Conservation (phyloP, 2,329 filamentous ascomycete genomes). For the Nemania bipapillata region DNA sequence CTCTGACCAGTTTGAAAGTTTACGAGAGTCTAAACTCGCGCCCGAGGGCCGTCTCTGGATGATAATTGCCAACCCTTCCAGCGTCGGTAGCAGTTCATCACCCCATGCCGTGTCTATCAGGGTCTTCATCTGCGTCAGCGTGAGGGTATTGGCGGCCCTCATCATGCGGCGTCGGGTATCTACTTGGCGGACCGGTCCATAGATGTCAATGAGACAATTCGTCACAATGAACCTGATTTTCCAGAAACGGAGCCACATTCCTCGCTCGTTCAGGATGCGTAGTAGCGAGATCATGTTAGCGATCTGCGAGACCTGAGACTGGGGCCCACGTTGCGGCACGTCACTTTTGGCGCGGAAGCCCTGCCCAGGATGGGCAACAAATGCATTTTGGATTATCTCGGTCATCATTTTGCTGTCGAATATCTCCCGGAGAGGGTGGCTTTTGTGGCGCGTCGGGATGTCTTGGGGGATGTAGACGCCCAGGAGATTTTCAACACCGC, state of each 20-base stretch:
- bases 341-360: conserved; percentile 15
- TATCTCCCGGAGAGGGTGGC: conserved; percentile 61
- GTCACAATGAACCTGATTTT: conserved; percentile 47
- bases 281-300: conserved; percentile 52
- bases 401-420: conserved; percentile 57
- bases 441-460: conserved; percentile 54
- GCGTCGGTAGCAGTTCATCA: conserved; percentile 48
- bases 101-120: conserved; percentile 56
- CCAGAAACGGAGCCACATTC: conserved; percentile 44
- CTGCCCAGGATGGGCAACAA: conserved; percentile 53
- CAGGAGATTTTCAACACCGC: conserved; percentile 50
- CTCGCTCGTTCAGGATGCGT: conserved; percentile 50
- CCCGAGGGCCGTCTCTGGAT: conserved; percentile 43
- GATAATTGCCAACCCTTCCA: conserved; percentile 44
- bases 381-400: conserved; percentile 59
- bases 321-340: conserved; percentile 19
- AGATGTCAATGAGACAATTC: conserved; percentile 51
- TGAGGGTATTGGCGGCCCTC: conserved; percentile 46
- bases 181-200: conserved; percentile 44
- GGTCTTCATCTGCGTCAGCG: conserved; percentile 51
- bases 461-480: conserved; percentile 57
- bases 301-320: conserved; percentile 46
- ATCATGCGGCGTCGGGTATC: conserved; percentile 40
- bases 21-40: conserved; percentile 9
- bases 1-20: not conserved